These are phyloP conservation scores for Gossypium davidsonii DNA, from an alignment of 441 rosid species.

Conservation along the genomic window DNA sequence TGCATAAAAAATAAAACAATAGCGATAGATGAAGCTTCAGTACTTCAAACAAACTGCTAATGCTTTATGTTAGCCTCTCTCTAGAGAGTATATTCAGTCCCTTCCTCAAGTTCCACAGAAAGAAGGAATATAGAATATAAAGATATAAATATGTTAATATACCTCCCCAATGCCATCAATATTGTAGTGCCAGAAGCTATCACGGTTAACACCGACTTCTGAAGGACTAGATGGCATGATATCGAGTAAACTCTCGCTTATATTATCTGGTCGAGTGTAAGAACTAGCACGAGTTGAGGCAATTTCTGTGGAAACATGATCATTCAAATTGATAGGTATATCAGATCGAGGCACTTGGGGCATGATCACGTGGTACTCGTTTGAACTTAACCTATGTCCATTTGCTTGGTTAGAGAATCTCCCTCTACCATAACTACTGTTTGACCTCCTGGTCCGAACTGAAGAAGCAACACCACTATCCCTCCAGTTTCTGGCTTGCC, in stretches of 20 bases:
- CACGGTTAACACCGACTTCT: constrained; percentile 40
- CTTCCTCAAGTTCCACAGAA: background rate
- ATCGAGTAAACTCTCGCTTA: constrained; percentile 35
- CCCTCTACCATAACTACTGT: constrained; percentile 31
- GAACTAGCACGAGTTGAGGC: constrained; percentile 23
- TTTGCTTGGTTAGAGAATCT: constrained; percentile 43
- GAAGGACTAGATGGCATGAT: constrained; percentile 48
- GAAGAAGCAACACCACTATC: constrained; percentile 37
- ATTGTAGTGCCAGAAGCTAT: constrained; percentile 49
- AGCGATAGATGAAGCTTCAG: background rate
- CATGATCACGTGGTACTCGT: constrained; percentile 25
- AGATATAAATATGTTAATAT: constrained; percentile 2
- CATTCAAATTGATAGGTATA: constrained; percentile 33
- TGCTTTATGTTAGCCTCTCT: background rate
- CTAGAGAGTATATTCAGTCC: background rate
- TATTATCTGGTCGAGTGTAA: constrained; percentile 29
- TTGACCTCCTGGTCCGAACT: constrained; percentile 48
- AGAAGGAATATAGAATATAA: background rate
- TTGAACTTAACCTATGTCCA: constrained; percentile 32
- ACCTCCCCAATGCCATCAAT: constrained; percentile 94
- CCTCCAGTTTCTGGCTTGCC: constrained; percentile 45
- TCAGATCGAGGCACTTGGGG: constrained; percentile 43
- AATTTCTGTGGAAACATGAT: constrained; percentile 36
- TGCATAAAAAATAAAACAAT: constrained; percentile 23
- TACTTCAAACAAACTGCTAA: background rate